Percentiles rank a stretch among this genome's conserved stretches.
These are phyloP conservation scores for Mollisiaceae sp. DNA, from an alignment of 2,329 filamentous ascomycete genomes.

Conservation along the genomic window DNA sequence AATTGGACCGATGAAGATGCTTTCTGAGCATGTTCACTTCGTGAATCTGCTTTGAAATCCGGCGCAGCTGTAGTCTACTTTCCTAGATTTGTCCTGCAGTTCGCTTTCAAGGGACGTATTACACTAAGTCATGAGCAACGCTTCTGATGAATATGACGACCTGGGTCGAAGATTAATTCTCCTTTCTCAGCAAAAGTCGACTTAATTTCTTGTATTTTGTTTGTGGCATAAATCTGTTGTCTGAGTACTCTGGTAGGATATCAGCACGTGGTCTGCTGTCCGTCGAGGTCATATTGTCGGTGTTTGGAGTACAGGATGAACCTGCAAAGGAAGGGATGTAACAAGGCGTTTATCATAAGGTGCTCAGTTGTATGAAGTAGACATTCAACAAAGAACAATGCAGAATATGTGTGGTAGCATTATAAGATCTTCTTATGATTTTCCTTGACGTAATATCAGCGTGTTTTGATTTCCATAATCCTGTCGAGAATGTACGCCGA, in stretches of 20 bases:
- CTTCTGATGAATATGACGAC: slow-evolving; percentile 29
- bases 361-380: slow-evolving; percentile 11
- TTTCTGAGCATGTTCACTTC: slow-evolving; percentile 46
- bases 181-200: slow-evolving; percentile 13
- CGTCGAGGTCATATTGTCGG: slow-evolving; percentile 17
- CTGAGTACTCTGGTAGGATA: slow-evolving; percentile 25
- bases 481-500: background rate
- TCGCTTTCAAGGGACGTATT: slow-evolving; percentile 5
- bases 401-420: background rate
- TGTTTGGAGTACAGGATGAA: slow-evolving; percentile 29
- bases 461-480: background rate
- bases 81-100: slow-evolving; percentile 17
- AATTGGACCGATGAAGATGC: slow-evolving; percentile 69
- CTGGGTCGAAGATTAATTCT: slow-evolving; percentile 3
- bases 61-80: background rate
- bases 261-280: slow-evolving; percentile 26
- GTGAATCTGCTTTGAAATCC: background rate
- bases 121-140: slow-evolving; percentile 28
- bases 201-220: slow-evolving; percentile 35
- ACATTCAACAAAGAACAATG: background rate
- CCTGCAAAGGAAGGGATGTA: slow-evolving; percentile 24
- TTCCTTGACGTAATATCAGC: no score
- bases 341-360: slow-evolving; percentile 22
- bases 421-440: no score
- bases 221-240: slow-evolving; percentile 30